phyloP scores from a whole-genome alignment of 805 yeast genomes.

The Schwanniomyces yamadae region DNA sequence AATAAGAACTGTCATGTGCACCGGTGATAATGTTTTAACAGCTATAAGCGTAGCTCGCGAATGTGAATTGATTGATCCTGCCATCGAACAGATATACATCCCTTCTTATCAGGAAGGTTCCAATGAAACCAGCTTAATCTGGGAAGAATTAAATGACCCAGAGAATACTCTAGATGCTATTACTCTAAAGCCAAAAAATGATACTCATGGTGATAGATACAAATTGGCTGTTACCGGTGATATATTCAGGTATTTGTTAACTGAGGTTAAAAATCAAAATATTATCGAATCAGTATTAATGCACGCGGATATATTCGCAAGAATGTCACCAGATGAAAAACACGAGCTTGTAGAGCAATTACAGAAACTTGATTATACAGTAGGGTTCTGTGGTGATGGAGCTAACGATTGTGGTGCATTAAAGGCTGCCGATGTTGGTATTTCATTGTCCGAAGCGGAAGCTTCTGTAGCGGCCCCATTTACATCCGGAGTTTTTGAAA shows the following conservation, averaged over 20 bases:
- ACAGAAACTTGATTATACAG: constrained; percentile 83
- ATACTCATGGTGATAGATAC: constrained; percentile 37
- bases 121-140: constrained; percentile 44
- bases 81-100: constrained; percentile 39
- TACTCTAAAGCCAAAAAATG: constrained; percentile 53
- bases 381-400: constrained; percentile 98
- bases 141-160: constrained; percentile 70
- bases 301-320: constrained; percentile 78
- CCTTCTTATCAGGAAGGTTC: constrained; percentile 54
- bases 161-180: constrained; percentile 57
- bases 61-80: constrained; percentile 60
- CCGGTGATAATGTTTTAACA: constrained; percentile 94
- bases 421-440: constrained; percentile 96
- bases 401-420: constrained; percentile 99
- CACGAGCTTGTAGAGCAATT: constrained; percentile 90
- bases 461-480: constrained; percentile 99
- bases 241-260: constrained; percentile 74
- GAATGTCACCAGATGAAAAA: constrained; percentile 99
- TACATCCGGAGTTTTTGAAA: constrained; percentile 86
- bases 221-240: constrained; percentile 91
- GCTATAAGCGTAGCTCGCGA: constrained; percentile 92
- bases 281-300: constrained; percentile 58
- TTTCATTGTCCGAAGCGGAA: constrained; percentile 94
- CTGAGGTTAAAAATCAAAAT: constrained; percentile 42
- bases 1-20: constrained; percentile 89